Evolutionary conservation across 2,329 filamentous ascomycete species (phyloP), one percentile per base, ranked within the genome.

Genomic region (Basipetospora chlamydospora): DNA sequence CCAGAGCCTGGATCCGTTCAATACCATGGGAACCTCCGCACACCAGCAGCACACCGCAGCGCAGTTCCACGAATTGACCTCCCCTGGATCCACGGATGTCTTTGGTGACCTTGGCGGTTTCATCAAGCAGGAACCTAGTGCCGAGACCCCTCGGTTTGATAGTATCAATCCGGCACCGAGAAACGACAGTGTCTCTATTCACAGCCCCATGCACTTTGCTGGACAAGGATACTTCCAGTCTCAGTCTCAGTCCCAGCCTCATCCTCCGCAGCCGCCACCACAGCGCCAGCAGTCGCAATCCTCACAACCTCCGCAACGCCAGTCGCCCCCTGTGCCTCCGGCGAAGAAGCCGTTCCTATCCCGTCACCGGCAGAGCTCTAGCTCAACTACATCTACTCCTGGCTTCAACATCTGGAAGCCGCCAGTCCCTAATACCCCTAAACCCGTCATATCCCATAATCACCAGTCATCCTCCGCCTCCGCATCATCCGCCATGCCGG

Each of bases 361-460:
- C 18, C 30, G 30, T 13, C 21, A 20, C 18, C 35, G 31, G 13
- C 35, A 37, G 28, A 21, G 31, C 20, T 25, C 28, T 17, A 21
- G 12, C 25, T 26, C 26, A 22, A 31, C 3, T 17, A 9, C 29
- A 6, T 38, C 35, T 17, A 39, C 36, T 23, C 40, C 40, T 20
- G 47, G 50, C 12, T 58, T 54, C 41, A 55, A 52, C 35, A 42
- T 42, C 4, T 42, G 40, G 40, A 57, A 55, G 34, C 59, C 59
- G 6, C 57, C 59, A 2, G 47, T 59, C 8, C 57, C 58, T 20
- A 53, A 57, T 22, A 57, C 53, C 23, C 54, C 56, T 8, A 63
- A 61, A 41, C 53, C 58, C 9, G 47, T 53, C 21, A 47, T 58
- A 37, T 12, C 29, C 20, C 20, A 33, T 33, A 35, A 37, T 26